Evolutionary conservation across 192 early-diverging fungal genomes (phyloP), one percentile per base, ranked within the genome.

Genomic region (Linnemannia schmuckeri): DNA sequence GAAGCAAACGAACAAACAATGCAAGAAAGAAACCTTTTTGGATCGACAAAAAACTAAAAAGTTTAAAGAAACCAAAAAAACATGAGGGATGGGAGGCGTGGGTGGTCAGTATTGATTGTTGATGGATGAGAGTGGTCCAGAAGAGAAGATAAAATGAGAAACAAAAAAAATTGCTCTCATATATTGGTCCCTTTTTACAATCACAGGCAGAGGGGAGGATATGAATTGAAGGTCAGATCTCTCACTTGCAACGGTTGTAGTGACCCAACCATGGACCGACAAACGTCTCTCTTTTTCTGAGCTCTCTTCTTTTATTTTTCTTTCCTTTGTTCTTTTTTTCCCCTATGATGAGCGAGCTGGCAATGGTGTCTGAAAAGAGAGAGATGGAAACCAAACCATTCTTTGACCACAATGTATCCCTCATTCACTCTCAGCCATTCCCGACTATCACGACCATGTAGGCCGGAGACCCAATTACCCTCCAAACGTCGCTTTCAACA

Each of bases 21-120:
- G 70, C 33, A 38, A 42, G 3, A 38, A 22, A 17, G n/a, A 35
- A 22, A 72, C 27, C 7, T 30, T 47, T 6, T 74, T 30, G 30
- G 61, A 66, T 66, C 61, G 61, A 33, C 61, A 66, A 66, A 66
- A 52, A 52, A 22, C 49, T 52, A 52, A 22, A 52, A 52, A 52
- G 47, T 52, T 5, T 4, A 20, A 52, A 52, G 49, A 18, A 52
- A 66, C 30, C 30, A 33, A 12, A 8, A 30, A 30, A 74, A 10
- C 20, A 46, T 24, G 72, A 12, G 8, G 46, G 9, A 52, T 41
- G 46, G 13, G n/a, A 4, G 38, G 12, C 1, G 22, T 27, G 44
- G 40, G n/a, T 2, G 17, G 40, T 46, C 13, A 30, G 72, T 4
- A 46, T 46, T 24, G 72, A 52, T 12, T 52, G 44, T 66, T 33